These are phyloP conservation scores for Polygonum aviculare DNA, from an alignment of 148 eudicot genomes.

Conservation along the genomic window DNA sequence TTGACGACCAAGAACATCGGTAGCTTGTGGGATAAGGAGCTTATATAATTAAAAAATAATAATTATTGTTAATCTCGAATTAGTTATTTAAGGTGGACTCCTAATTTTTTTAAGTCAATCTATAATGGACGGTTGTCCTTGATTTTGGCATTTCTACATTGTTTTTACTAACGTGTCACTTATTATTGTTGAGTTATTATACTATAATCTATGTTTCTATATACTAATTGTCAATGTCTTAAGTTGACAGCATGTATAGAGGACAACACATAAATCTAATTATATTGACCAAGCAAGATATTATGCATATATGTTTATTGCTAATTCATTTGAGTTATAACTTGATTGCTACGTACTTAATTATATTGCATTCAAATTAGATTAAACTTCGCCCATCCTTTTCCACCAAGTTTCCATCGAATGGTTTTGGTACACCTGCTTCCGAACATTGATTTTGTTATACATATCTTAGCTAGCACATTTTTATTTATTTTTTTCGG, in stretches of 20 bases:
- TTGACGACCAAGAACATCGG: background rate
- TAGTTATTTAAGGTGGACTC: background rate
- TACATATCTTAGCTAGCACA: too few relatives aligned
- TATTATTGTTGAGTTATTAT: background rate
- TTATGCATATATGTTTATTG: background rate
- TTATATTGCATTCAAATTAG: background rate
- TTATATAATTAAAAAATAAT: background rate
- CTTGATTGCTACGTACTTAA: background rate
- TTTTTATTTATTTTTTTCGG: too few relatives aligned
- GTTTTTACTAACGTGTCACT: background rate
- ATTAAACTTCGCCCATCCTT: background rate
- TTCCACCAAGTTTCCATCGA: background rate
- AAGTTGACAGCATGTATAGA: background rate
- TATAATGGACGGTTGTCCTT: background rate
- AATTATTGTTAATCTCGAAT: background rate
- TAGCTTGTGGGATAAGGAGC: constrained; percentile 1
- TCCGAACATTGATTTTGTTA: too few relatives aligned
- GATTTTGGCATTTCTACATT: background rate
- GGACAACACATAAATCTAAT: background rate
- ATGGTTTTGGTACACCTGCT: background rate
- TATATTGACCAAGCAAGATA: background rate
- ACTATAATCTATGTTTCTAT: background rate
- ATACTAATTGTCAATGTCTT: background rate
- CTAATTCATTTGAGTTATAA: background rate
- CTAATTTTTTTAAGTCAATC: background rate